Conservation (phyloP, 2,329 filamentous ascomycete genomes). For the Raffaelea albimanens region DNA sequence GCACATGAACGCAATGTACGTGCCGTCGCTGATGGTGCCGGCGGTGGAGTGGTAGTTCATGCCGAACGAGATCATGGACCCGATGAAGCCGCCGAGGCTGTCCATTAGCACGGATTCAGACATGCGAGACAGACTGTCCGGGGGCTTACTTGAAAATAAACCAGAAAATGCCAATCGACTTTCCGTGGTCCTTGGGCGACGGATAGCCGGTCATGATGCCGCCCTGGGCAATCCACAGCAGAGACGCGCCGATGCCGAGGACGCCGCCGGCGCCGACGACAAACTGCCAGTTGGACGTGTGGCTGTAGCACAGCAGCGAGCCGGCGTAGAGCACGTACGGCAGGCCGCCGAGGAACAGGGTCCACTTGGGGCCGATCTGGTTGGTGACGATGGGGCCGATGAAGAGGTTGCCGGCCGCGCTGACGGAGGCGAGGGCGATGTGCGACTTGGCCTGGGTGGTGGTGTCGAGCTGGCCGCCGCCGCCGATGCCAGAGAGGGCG, state of each 20-base stretch:
- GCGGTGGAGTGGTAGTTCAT: slow-evolving; percentile 38
- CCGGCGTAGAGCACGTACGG: slow-evolving; percentile 70
- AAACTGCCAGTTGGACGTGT: slow-evolving; percentile 59
- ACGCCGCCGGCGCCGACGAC: slow-evolving; percentile 68
- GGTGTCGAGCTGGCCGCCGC: slow-evolving; percentile 16
- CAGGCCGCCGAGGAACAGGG: slow-evolving; percentile 62
- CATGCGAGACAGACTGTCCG: no score
- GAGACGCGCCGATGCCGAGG: slow-evolving; percentile 67
- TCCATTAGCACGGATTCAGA: no score
- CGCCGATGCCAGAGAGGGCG: slow-evolving; percentile 18
- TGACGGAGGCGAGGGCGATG: slow-evolving; percentile 38
- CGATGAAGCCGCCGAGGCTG: slow-evolving; percentile 71
- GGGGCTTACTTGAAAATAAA: slow-evolving; percentile 66
- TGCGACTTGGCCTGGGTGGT: slow-evolving; percentile 21
- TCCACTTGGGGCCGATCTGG: slow-evolving; percentile 58
- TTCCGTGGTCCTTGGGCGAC: slow-evolving; percentile 69
- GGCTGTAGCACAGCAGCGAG: slow-evolving; percentile 61
- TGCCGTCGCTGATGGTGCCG: slow-evolving; percentile 13
- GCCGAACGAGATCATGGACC: slow-evolving; percentile 64
- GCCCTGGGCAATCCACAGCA: slow-evolving; percentile 76
- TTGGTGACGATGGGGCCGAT: slow-evolving; percentile 70
- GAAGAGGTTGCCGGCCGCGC: slow-evolving; percentile 55
- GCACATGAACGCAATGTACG: slow-evolving; percentile 14
- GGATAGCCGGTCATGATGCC: slow-evolving; percentile 89
- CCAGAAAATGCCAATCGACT: slow-evolving; percentile 89